phyloP scores from a whole-genome alignment of 495 filamentous ascomycete genomes.

The Xylaria nigripes region DNA sequence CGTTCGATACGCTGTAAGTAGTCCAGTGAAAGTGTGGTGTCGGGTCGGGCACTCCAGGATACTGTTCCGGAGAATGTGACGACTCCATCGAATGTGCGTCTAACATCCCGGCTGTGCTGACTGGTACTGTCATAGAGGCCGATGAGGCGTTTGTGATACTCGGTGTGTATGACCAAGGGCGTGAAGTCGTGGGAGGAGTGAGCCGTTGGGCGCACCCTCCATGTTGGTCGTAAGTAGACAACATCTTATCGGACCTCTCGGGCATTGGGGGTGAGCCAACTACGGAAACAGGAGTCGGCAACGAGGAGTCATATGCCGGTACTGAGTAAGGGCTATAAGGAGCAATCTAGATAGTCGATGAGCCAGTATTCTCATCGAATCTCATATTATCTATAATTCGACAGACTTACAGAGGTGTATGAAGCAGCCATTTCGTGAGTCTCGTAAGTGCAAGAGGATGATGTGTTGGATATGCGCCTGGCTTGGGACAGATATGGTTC shows the following conservation, averaged over 20 bases:
- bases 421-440: slow-evolving; percentile 21
- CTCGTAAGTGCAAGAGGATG: slow-evolving; percentile 17
- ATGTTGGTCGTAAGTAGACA: slow-evolving; percentile 29
- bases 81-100: slow-evolving; percentile 20
- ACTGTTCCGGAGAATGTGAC: slow-evolving; percentile 22
- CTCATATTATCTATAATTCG: neutral
- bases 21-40: slow-evolving; percentile 23
- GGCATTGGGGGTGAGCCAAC: slow-evolving; percentile 36
- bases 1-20: slow-evolving; percentile 23
- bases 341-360: slow-evolving; percentile 25
- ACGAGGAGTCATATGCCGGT: slow-evolving; percentile 32
- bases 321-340: slow-evolving; percentile 37
- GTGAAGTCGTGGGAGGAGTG: slow-evolving; percentile 37
- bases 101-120: slow-evolving; percentile 26
- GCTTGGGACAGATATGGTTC: slow-evolving; percentile 18
- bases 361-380: slow-evolving; percentile 10
- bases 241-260: slow-evolving; percentile 31
- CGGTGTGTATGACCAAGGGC: slow-evolving; percentile 28
- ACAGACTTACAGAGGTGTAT: slow-evolving; percentile 21
- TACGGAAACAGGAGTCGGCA: slow-evolving; percentile 40
- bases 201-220: slow-evolving; percentile 29
- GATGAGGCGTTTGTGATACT: slow-evolving; percentile 26
- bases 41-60: slow-evolving; percentile 15
- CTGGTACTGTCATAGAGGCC: slow-evolving; percentile 30
- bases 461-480: slow-evolving; percentile 15